These are phyloP conservation scores for Luzula sylvatica DNA, from an alignment of 176 grass and related monocot species.

Conservation along the genomic window DNA sequence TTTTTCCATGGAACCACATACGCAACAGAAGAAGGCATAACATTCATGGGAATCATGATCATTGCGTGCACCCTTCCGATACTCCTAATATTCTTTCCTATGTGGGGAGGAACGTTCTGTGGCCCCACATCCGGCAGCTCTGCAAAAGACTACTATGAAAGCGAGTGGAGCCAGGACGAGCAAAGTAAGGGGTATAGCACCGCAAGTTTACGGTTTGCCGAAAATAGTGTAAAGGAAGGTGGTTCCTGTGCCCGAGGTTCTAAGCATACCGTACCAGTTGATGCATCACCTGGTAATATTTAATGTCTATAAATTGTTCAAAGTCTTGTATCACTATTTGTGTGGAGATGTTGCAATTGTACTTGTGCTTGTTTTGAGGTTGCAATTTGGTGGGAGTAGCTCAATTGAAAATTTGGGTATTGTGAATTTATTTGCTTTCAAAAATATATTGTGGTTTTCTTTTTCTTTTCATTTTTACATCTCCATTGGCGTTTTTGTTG, in stretches of 20 bases:
- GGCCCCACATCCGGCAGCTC: slow-evolving; percentile 30
- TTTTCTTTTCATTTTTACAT: no score
- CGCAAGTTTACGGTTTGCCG: slow-evolving; percentile 40
- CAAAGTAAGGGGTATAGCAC: slow-evolving; percentile 29
- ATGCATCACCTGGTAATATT: slow-evolving; percentile 21
- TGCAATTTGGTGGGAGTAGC: no score
- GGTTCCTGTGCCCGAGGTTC: slow-evolving; percentile 9
- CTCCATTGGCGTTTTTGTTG: no score
- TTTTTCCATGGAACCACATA: slow-evolving; percentile 74
- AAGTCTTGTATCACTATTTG: no score
- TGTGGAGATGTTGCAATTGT: no score
- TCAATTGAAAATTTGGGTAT: no score
- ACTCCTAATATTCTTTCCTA: slow-evolving; percentile 63
- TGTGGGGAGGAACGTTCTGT: slow-evolving; percentile 56
- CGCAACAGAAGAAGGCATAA: slow-evolving; percentile 70
- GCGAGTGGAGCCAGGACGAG: slow-evolving; percentile 68
- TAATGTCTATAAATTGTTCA: no score
- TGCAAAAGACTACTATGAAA: slow-evolving; percentile 55
- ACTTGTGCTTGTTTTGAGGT: no score
- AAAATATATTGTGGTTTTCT: no score
- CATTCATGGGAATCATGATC: slow-evolving; percentile 91
- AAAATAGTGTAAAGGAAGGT: slow-evolving; percentile 60
- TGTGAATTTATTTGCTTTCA: no score
- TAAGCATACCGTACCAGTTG: slow-evolving; percentile 45
- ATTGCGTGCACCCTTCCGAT: slow-evolving; percentile 64